Percentiles rank a stretch among this genome's conserved stretches.
Conservation (phyloP, 257 asterid species). For the Penstemon eatonii region DNA sequence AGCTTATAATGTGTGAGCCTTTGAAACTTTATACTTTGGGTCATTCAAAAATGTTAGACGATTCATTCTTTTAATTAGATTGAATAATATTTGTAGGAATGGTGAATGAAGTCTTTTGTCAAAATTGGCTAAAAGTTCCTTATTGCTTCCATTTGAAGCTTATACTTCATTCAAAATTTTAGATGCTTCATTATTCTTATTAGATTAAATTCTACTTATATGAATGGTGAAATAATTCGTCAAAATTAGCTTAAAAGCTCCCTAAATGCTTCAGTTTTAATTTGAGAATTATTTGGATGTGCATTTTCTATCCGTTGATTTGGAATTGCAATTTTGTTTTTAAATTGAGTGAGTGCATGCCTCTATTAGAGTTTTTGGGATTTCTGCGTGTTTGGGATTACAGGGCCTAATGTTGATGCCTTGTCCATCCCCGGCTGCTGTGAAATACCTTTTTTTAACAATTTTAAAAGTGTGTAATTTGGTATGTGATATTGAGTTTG, state of each 20-base stretch:
- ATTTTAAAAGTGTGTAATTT: not conserved
- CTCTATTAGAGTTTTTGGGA: not conserved
- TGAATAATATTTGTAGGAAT: not conserved
- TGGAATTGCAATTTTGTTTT: not conserved
- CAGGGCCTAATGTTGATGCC: not conserved
- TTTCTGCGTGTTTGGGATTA: not conserved
- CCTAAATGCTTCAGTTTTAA: not conserved
- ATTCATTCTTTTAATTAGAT: too few relatives aligned
- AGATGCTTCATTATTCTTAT: not conserved
- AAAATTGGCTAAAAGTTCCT: not conserved
- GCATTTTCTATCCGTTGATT: not conserved
- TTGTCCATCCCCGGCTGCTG: not conserved
- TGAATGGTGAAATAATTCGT: not conserved
- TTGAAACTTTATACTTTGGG: too few relatives aligned
- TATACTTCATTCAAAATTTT: not conserved
- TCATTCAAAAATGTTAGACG: too few relatives aligned
- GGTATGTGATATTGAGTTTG: not conserved
- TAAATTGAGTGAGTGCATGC: not conserved
- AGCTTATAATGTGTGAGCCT: too few relatives aligned
- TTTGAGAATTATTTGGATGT: not conserved
- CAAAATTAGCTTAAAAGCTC: slow-evolving; percentile 1
- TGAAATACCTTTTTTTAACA: not conserved
- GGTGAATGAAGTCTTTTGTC: not conserved
- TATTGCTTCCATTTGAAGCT: not conserved
- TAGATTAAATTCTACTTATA: not conserved